phyloP scores from a whole-genome alignment of 495 filamentous ascomycete species.

The Apodospora peruviana region DNA sequence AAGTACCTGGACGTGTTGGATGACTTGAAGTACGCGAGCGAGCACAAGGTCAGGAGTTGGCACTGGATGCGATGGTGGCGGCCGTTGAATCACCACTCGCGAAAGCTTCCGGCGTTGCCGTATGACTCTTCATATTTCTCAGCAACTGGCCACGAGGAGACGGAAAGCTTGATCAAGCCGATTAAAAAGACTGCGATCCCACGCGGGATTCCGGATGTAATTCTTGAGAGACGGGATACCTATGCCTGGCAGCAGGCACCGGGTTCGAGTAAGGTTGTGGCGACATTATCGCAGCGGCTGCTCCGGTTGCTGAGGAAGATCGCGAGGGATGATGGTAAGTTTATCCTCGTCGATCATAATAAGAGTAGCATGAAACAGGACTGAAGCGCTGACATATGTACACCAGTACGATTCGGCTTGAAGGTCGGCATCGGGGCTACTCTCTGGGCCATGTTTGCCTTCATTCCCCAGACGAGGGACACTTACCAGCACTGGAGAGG shows the following conservation, averaged over 20 bases:
- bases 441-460: conserved; percentile 81
- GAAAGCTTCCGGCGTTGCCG: conserved; percentile 25
- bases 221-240: conserved; percentile 36
- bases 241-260: conserved; percentile 38
- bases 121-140: conserved; percentile 38
- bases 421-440: conserved; percentile 89
- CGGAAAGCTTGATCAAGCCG: conserved; percentile 31
- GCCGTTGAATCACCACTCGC: conserved; percentile 14
- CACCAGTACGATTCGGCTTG: conserved; percentile 63
- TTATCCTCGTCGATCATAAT: no score
- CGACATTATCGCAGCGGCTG: conserved; percentile 30
- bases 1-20: conserved; percentile 77
- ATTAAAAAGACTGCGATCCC: conserved; percentile 42
- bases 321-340: conserved; percentile 47
- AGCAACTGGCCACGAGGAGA: no score
- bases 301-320: conserved; percentile 35
- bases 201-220: conserved; percentile 40
- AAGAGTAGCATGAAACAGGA: no score
- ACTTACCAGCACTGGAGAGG: conserved; percentile 86
- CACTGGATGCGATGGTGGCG: conserved; percentile 83
- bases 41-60: conserved; percentile 66
- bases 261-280: conserved; percentile 27
- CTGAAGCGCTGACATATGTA: no score
- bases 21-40: conserved; percentile 65
- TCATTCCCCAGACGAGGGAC: conserved; percentile 69